A percentile compares a stretch with the other conserved stretches of the same genome.
phyloP scores from a whole-genome alignment of 768 basidiomycete genomes.

The Tylopilus sp. region DNA sequence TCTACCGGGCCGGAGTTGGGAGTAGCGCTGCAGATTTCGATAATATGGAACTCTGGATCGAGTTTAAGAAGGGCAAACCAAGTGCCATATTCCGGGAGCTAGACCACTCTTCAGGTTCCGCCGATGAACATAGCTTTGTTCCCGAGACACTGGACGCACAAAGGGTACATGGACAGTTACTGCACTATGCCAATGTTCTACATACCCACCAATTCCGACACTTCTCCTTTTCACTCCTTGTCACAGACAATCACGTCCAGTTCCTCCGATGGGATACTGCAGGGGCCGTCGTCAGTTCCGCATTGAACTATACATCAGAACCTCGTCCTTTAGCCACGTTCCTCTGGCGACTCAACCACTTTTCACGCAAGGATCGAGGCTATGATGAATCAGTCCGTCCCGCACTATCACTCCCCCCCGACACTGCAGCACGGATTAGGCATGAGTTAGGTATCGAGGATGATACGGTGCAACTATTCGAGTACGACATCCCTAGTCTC shows the following conservation, averaged over 20 bases:
- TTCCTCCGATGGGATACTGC: conserved; percentile 36
- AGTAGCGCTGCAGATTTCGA: no score
- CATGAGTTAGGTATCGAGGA: not conserved
- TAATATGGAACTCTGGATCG: no score
- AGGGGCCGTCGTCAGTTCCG: not conserved
- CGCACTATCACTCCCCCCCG: not conserved
- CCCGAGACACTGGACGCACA: no score
- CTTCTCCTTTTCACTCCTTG: conserved; percentile 29
- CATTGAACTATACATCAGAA: not conserved
- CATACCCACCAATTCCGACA: conserved; percentile 29
- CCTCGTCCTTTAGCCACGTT: not conserved
- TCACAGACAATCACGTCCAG: conserved; percentile 23
- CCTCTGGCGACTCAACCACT: not conserved
- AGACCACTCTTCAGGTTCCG: no score
- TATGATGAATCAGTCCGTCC: not conserved
- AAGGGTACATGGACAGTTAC: no score
- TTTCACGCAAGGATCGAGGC: not conserved
- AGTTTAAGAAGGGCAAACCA: no score
- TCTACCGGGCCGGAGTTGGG: no score
- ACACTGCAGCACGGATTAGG: not conserved
- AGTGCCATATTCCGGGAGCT: no score
- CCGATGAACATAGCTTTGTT: no score
- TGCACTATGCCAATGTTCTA: conserved; percentile 23
- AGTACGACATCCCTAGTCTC: not conserved
- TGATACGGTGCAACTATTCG: not conserved